A percentile compares a stretch with the other conserved stretches of the same genome.
phyloP scores from a whole-genome alignment of 768 basidiomycete species.

The Galerina marginata region DNA sequence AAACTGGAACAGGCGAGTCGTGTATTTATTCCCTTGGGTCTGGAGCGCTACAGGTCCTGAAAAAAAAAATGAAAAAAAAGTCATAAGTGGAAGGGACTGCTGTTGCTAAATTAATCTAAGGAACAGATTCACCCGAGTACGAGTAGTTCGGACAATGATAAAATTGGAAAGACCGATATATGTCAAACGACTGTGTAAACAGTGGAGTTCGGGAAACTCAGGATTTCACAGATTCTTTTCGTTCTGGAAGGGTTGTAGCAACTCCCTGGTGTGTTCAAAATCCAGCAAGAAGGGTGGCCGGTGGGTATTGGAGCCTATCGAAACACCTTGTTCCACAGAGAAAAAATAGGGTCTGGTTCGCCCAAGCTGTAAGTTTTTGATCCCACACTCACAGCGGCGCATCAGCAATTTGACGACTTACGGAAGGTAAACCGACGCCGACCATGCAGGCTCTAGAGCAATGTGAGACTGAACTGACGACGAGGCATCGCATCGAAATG shows the following conservation, averaged over 20 bases:
- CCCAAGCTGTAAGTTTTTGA: neutral
- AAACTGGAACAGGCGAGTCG: neutral
- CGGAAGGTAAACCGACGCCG: neutral
- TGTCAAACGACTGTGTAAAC: neutral
- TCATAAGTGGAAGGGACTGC: neutral
- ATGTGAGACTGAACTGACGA: neutral
- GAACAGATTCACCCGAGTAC: neutral
- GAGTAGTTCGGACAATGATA: neutral
- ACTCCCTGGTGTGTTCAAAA: neutral
- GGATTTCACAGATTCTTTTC: neutral
- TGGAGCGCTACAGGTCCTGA: too few species aligned
- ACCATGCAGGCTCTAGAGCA: neutral
- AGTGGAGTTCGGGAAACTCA: slow-evolving; percentile 9
- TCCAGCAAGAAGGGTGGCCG: slow-evolving; percentile 3
- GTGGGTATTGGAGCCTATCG: neutral
- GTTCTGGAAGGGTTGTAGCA: neutral
- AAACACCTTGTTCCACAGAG: neutral
- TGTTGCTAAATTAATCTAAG: neutral
- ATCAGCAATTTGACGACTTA: neutral
- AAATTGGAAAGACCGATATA: slow-evolving; percentile 2
- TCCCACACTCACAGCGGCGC: neutral
- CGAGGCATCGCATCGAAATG: neutral
- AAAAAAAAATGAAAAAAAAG: too few species aligned
- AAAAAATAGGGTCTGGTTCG: slow-evolving; percentile 1
- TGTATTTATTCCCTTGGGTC: too few species aligned